Evolutionary conservation across 1,139 yeast genomes (phyloP).

Genomic region (Diutina neorugosa): DNA sequence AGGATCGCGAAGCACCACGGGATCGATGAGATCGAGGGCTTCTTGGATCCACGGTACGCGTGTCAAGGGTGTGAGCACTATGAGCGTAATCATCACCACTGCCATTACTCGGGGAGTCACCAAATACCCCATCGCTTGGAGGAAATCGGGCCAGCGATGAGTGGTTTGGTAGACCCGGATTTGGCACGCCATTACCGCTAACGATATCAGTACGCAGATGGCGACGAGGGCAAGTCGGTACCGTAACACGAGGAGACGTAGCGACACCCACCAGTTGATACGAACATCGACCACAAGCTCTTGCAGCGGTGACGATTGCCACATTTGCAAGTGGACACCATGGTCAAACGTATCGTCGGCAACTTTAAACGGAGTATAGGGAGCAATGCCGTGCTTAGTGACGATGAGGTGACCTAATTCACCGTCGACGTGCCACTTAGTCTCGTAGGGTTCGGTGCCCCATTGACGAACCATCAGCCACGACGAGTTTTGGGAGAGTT

Average conservation of each 20-base stretch:
- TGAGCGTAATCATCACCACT: not conserved
- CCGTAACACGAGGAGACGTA: conserved; percentile 46
- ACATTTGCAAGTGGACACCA: conserved; percentile 31
- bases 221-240: conserved; percentile 54
- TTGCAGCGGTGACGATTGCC: conserved; percentile 17
- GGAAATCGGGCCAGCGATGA: conserved; percentile 40
- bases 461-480: conserved; percentile 45
- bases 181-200: conserved; percentile 35
- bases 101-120: conserved; percentile 8
- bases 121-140: conserved; percentile 29
- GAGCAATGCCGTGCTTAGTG: conserved; percentile 64
- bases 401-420: conserved; percentile 17
- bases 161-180: conserved; percentile 22
- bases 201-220: conserved; percentile 38
- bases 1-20: conserved; percentile 32
- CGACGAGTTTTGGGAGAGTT: not conserved
- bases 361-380: conserved; percentile 50
- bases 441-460: conserved; percentile 55
- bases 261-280: conserved; percentile 31
- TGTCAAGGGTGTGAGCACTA: not conserved
- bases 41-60: conserved; percentile 10
- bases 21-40: conserved; percentile 36
- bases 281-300: conserved; percentile 20
- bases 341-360: conserved; percentile 9
- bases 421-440: conserved; percentile 60